Evolutionary conservation across 805 yeast genomes (phyloP).

Genomic region (Kuraishia piskuri): DNA sequence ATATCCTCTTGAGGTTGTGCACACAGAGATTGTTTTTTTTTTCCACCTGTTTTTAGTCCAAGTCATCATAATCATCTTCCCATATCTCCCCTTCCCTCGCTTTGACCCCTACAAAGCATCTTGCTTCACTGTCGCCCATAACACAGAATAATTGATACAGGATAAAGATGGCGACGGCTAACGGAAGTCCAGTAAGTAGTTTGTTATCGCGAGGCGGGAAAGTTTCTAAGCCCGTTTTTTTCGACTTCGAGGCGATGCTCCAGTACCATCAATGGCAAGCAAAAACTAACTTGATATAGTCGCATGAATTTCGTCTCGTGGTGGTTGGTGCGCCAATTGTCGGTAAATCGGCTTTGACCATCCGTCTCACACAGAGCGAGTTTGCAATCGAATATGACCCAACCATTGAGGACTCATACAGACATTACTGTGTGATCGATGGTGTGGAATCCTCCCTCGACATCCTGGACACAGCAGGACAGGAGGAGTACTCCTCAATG

Average conservation of each 20-base stretch:
- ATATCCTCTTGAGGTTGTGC: no score
- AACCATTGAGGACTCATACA: slow-evolving; percentile 86
- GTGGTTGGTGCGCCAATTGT: slow-evolving; percentile 99
- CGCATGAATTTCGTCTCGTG: slow-evolving; percentile 78
- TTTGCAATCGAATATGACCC: slow-evolving; percentile 98
- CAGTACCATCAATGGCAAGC: neutral
- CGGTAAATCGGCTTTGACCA: slow-evolving; percentile 94
- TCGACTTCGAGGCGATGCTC: no score
- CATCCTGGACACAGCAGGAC: slow-evolving; percentile 96
- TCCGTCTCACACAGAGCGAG: slow-evolving; percentile 88
- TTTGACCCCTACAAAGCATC: no score
- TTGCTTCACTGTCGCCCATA: neutral
- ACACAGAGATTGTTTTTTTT: no score
- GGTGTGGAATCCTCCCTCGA: slow-evolving; percentile 71
- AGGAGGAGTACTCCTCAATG: slow-evolving; percentile 92
- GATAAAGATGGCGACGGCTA: neutral
- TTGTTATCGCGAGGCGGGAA: no score
- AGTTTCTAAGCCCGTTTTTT: no score
- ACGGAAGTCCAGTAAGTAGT: neutral
- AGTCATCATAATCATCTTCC: no score
- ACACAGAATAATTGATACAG: neutral
- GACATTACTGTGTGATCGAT: slow-evolving; percentile 83
- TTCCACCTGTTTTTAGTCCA: no score
- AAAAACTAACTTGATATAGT: slow-evolving; percentile 1
- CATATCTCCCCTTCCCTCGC: no score